Evolutionary conservation across 768 basidiomycete genomes (phyloP).

Genomic region (Psilocybe tampanensis): DNA sequence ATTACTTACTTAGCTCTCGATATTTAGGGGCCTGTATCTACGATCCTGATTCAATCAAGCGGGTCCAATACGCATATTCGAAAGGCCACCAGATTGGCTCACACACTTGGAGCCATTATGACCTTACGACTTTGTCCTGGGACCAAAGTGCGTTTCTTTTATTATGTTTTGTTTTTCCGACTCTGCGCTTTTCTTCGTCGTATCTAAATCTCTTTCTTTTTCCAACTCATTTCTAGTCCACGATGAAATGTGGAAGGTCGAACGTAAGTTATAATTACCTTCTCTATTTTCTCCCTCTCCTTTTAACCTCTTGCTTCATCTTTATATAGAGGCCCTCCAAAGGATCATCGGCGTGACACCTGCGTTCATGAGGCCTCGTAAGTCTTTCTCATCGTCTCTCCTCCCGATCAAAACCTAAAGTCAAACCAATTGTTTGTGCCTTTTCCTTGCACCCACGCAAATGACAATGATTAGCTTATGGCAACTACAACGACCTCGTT

Average conservation of each 20-base stretch:
- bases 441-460: no score
- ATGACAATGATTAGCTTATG: conserved; percentile 35
- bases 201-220: not conserved
- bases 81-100: conserved; percentile 46
- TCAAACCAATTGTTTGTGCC: not conserved
- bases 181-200: not conserved
- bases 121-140: conserved; percentile 39
- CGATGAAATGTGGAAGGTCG: conserved; percentile 46
- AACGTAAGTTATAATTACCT: conserved; percentile 31
- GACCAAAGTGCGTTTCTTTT: conserved; percentile 36
- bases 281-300: not conserved
- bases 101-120: conserved; percentile 47
- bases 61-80: conserved; percentile 38
- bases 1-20: not conserved
- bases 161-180: not conserved
- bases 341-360: conserved; percentile 45
- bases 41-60: conserved; percentile 29
- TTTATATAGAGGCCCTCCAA: conserved; percentile 40
- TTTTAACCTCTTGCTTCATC: not conserved
- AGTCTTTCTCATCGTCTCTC: conserved; percentile 8
- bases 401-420: not conserved
- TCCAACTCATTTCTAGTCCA: conserved; percentile 34
- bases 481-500: conserved; percentile 50
- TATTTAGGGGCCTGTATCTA: conserved; percentile 42
- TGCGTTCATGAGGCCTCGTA: conserved; percentile 52